Base-by-base conservation (phyloP, 1,284 basidiomycete genomes). In the Sporisorium reilianum region DNA sequence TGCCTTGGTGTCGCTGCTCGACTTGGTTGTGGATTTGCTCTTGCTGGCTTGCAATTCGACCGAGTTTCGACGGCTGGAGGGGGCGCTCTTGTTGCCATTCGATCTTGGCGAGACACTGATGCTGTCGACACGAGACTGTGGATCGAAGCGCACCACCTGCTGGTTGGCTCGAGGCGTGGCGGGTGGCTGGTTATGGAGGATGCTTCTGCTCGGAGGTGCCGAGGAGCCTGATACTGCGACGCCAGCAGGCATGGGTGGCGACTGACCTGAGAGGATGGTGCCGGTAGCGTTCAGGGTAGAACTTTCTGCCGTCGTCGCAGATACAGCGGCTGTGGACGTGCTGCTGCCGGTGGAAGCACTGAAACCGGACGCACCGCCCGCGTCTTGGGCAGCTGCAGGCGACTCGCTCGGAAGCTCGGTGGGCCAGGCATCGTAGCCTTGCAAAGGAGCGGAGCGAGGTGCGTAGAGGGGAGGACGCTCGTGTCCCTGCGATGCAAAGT, bases 131-230 rank as follows among this genome's bases (percentile, higher is more conserved):
- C 64, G 70, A 44, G 51, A 73, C 23, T 68, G 56, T 4, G 70
- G 70, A 46, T 75, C 72, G 30, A 75, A 75, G 26, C 72, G 72
- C 11, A 75, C 72, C 16, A 60, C 51, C 25, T 75, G 72, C 5
- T 75, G 66, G 16, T 55, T 60, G 18, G 66, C 36, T 5, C 72
- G 72, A 28, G 59, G 25, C 3, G 49, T 26, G 16, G 26, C n/a
- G 2, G 52, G 7, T 5, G 56, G 53, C 28, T 75, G 72, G 3
- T 38, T 63, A 42, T 66, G 66, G 10, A 75, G 63, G 20, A 75
- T 75, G 54, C 72, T 66, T 46, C 38, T 55, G 26, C 25, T 28
- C 1, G 65, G 71, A 11, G 55, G 42, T 8, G 51, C 32, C 2
- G 60, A 48, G 23, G 59, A 20, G 22, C 30, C 40, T 7, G 51